These are phyloP conservation scores for Ceratobasidium sp. DNA, from an alignment of 1,284 basidiomycete genomes.

Conservation along the genomic window DNA sequence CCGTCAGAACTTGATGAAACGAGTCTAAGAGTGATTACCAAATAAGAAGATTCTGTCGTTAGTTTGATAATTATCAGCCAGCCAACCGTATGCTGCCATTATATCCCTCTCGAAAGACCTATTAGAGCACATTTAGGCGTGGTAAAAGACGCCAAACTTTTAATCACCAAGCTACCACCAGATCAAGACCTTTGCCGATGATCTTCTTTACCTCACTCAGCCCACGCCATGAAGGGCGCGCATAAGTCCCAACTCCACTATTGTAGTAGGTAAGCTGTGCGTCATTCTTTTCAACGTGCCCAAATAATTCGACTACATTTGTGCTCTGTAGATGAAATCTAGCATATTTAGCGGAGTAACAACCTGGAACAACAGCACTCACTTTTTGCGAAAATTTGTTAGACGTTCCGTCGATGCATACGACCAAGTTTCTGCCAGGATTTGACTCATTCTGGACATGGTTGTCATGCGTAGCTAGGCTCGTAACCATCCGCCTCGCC, in stretches of 20 bases:
- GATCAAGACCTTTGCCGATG: slow-evolving; percentile 10
- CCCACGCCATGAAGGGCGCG: slow-evolving; percentile 11
- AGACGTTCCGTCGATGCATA: slow-evolving; percentile 12
- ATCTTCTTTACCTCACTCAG: not conserved
- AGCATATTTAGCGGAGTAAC: not conserved
- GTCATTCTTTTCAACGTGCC: not conserved
- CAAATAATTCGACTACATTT: slow-evolving; percentile 5
- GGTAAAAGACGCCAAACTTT: too few relatives aligned
- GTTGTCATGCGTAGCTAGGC: too few relatives aligned
- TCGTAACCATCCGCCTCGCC: too few relatives aligned
- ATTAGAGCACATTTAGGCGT: not conserved
- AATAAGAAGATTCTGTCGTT: slow-evolving; percentile 41
- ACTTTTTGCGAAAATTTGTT: slow-evolving; percentile 19
- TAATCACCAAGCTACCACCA: slow-evolving; percentile 37
- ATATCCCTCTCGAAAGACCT: slow-evolving; percentile 40
- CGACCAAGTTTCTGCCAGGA: not conserved
- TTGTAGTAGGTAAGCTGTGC: slow-evolving; percentile 40
- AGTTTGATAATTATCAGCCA: slow-evolving; percentile 31
- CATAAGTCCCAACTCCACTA: slow-evolving; percentile 41
- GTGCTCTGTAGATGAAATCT: slow-evolving; percentile 2
- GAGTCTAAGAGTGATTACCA: slow-evolving; percentile 18
- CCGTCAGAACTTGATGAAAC: not conserved
- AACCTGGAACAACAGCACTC: not conserved
- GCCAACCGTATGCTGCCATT: slow-evolving; percentile 38
- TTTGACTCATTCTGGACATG: too few relatives aligned